Percentiles rank a stretch among this genome's conserved stretches.
These are phyloP conservation scores for Salvia hispanica DNA, from an alignment of 257 asterid genomes.

Conservation along the genomic window DNA sequence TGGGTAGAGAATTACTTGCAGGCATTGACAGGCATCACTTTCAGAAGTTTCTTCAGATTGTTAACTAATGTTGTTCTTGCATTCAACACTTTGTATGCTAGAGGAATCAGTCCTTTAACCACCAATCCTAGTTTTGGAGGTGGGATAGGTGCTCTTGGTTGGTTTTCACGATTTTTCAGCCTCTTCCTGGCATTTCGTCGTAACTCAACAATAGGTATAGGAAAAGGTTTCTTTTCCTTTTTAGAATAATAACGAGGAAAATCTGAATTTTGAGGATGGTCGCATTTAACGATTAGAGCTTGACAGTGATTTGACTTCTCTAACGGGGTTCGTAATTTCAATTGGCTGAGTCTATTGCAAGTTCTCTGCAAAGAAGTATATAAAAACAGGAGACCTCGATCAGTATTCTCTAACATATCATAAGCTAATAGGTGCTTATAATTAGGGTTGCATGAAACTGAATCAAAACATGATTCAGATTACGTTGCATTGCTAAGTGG, in stretches of 20 bases:
- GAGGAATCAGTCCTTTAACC: conserved; percentile 66
- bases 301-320: conserved; percentile 35
- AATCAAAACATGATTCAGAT: background rate
- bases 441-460: background rate
- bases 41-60: conserved; percentile 87
- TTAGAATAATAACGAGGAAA: conserved; percentile 82
- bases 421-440: background rate
- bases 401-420: conserved; percentile 2
- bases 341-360: conserved; percentile 38
- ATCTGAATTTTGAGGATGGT: conserved; percentile 86
- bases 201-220: conserved; percentile 83
- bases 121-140: conserved; percentile 90
- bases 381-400: background rate
- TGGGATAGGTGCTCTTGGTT: conserved; percentile 59
- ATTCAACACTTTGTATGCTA: conserved; percentile 73
- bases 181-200: conserved; percentile 89
- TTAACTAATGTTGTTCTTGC: conserved; percentile 71
- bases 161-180: conserved; percentile 61
- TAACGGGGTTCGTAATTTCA: conserved; percentile 38
- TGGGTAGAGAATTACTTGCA: conserved; percentile 74
- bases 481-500: conserved; percentile 1
- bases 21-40: conserved; percentile 74
- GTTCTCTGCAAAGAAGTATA: conserved; percentile 45
- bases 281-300: conserved; percentile 47
- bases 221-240: conserved; percentile 93